Conservation (phyloP, 768 basidiomycete species). For the Mycena galericulata region DNA sequence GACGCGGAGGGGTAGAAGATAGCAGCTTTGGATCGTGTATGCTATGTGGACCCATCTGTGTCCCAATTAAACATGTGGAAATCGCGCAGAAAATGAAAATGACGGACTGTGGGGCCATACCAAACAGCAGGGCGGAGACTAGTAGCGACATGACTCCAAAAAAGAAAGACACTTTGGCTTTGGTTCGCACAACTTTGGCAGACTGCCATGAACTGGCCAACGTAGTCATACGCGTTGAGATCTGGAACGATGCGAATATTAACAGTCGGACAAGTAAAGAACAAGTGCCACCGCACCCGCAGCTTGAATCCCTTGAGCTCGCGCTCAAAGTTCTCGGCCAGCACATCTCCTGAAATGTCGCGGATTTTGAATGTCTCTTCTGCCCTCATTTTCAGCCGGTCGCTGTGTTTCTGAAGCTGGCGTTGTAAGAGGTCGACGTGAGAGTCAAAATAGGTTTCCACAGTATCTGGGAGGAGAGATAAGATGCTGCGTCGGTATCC, state of each 20-base stretch:
- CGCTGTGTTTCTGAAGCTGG: slow-evolving; percentile 87
- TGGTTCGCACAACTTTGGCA: slow-evolving; percentile 85
- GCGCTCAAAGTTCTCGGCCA: slow-evolving; percentile 84
- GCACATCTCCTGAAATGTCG: slow-evolving; percentile 69
- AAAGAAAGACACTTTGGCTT: slow-evolving; percentile 92
- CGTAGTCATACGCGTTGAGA: slow-evolving; percentile 81
- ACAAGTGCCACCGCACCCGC: slow-evolving; percentile 64
- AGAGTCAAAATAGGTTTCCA: slow-evolving; percentile 96
- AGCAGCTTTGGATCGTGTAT: slow-evolving; percentile 83
- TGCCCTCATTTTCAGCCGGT: slow-evolving; percentile 83
- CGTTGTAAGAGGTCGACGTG: slow-evolving; percentile 87
- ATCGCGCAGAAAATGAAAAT: slow-evolving; percentile 17
- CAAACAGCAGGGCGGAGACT: slow-evolving; percentile 87
- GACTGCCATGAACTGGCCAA: slow-evolving; percentile 93
- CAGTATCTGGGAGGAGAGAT: slow-evolving; percentile 71
- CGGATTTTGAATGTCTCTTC: slow-evolving; percentile 84
- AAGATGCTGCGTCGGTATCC: slow-evolving; percentile 28
- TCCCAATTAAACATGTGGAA: slow-evolving; percentile 32
- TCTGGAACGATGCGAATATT: slow-evolving; percentile 54
- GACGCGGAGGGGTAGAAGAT: slow-evolving; percentile 84
- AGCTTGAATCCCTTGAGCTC: slow-evolving; percentile 90
- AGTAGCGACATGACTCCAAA: slow-evolving; percentile 93
- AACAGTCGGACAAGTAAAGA: not conserved
- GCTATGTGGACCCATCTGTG: slow-evolving; percentile 87
- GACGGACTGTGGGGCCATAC: slow-evolving; percentile 86